These are phyloP conservation scores for Yarrowia galli DNA, from an alignment of 1,139 yeast genomes.

Conservation along the genomic window DNA sequence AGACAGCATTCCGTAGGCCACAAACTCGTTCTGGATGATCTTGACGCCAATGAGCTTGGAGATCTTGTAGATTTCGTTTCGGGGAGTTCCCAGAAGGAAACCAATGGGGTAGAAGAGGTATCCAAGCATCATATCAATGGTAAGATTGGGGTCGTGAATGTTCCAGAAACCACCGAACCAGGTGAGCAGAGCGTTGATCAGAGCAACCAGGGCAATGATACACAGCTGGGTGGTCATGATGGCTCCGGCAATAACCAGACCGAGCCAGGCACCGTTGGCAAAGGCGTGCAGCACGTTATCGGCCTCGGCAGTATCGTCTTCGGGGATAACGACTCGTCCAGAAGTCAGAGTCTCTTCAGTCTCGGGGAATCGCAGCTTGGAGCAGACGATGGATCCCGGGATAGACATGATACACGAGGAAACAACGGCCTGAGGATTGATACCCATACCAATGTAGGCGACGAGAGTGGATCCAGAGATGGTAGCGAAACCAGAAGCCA, in stretches of 20 bases:
- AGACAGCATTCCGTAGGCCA: slow-evolving; percentile 60
- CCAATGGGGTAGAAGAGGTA: slow-evolving; percentile 68
- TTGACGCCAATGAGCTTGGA: slow-evolving; percentile 64
- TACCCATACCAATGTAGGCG: slow-evolving; percentile 69
- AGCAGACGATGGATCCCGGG: slow-evolving; percentile 70
- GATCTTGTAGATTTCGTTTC: slow-evolving; percentile 61
- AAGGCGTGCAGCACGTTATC: slow-evolving; percentile 70
- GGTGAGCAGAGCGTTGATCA: slow-evolving; percentile 64
- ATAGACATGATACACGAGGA: slow-evolving; percentile 76
- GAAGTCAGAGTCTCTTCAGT: slow-evolving; percentile 63
- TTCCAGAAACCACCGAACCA: slow-evolving; percentile 75
- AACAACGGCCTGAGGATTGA: slow-evolving; percentile 68
- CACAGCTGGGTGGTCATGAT: slow-evolving; percentile 68
- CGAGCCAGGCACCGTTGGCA: slow-evolving; percentile 68
- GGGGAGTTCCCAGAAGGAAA: slow-evolving; percentile 67
- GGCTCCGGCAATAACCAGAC: slow-evolving; percentile 65
- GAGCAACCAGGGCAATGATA: slow-evolving; percentile 67
- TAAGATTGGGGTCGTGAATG: slow-evolving; percentile 55
- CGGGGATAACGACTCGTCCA: slow-evolving; percentile 60
- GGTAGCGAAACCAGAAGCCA: slow-evolving; percentile 73
- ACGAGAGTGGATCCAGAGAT: slow-evolving; percentile 72
- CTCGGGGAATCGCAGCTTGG: slow-evolving; percentile 69
- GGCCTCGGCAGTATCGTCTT: slow-evolving; percentile 57
- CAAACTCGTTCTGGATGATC: slow-evolving; percentile 70
- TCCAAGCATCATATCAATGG: slow-evolving; percentile 64